Conservation (phyloP, 2,329 filamentous ascomycete species). For the Ploettnerulaceae sp. region DNA sequence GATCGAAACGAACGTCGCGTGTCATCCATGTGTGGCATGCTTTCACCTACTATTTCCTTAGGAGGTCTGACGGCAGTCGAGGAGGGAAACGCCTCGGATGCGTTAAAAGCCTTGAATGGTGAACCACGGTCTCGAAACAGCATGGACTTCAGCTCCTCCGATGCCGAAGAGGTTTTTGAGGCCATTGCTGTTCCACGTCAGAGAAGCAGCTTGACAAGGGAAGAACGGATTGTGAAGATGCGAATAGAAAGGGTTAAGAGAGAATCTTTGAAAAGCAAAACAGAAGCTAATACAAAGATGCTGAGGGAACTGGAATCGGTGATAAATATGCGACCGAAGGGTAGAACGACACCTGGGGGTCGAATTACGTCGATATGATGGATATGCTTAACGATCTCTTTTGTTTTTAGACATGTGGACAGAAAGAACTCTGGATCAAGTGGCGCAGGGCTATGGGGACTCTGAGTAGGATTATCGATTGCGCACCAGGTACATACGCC, state of each 20-base stretch:
- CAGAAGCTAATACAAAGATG: slow-evolving; percentile 83
- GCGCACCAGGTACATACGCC: slow-evolving; percentile 3
- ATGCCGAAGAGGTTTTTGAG: slow-evolving; percentile 82
- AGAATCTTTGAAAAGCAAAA: slow-evolving; percentile 64
- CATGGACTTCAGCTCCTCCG: slow-evolving; percentile 49
- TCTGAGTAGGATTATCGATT: not conserved
- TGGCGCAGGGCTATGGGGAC: not conserved
- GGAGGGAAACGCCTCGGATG: slow-evolving; percentile 60
- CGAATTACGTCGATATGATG: slow-evolving; percentile 35
- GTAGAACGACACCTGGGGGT: slow-evolving; percentile 26
- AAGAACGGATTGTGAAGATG: slow-evolving; percentile 84
- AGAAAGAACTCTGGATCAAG: not conserved
- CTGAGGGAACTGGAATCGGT: slow-evolving; percentile 88
- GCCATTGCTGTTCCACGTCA: slow-evolving; percentile 74
- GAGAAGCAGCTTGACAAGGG: slow-evolving; percentile 67
- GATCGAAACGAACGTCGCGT: slow-evolving; percentile 72
- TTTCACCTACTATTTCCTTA: slow-evolving; percentile 58
- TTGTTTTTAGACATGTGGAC: slow-evolving; percentile 11
- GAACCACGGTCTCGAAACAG: slow-evolving; percentile 51
- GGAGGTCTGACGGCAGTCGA: slow-evolving; percentile 61
- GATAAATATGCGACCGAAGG: slow-evolving; percentile 55
- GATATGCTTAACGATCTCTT: slow-evolving; percentile 27
- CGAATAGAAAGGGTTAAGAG: slow-evolving; percentile 78
- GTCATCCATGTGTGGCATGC: slow-evolving; percentile 51
- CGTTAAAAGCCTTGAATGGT: slow-evolving; percentile 73